phyloP scores from a whole-genome alignment of 805 yeast genomes.

The Yarrowia divulgata region DNA sequence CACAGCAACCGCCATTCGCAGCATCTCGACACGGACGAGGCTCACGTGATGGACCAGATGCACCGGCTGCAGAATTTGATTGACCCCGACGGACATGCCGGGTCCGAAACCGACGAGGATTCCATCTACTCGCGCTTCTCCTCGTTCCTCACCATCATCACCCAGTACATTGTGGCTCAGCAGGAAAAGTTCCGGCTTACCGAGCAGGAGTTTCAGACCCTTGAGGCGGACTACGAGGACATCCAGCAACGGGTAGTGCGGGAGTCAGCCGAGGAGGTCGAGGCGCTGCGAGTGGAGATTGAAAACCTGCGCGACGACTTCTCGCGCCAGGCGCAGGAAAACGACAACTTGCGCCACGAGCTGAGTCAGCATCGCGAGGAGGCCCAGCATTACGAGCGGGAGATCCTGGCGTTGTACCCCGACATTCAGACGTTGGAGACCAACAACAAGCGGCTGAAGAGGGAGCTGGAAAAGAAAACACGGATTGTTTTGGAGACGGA shows the following conservation, averaged over 20 bases:
- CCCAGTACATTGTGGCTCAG: slow-evolving; percentile 19
- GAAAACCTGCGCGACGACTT: slow-evolving; percentile 13
- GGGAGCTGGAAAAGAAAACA: slow-evolving; percentile 16
- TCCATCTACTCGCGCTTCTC: slow-evolving; percentile 26
- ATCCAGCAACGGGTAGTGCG: slow-evolving; percentile 4
- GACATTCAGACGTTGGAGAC: slow-evolving; percentile 26
- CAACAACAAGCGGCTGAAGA: slow-evolving; percentile 32
- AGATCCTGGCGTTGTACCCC: slow-evolving; percentile 17
- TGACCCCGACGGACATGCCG: slow-evolving; percentile 9
- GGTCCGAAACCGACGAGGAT: slow-evolving; percentile 7
- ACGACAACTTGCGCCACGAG: slow-evolving; percentile 13
- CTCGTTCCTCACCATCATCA: slow-evolving; percentile 7
- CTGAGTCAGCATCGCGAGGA: slow-evolving; percentile 21
- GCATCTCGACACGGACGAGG: slow-evolving; percentile 22
- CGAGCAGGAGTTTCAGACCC: slow-evolving; percentile 33
- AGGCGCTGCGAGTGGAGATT: slow-evolving; percentile 2
- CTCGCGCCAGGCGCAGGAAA: slow-evolving; percentile 20
- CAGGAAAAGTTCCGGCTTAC: slow-evolving; percentile 29
- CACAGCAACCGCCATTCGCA: slow-evolving; percentile 16
- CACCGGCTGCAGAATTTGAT: slow-evolving; percentile 21
- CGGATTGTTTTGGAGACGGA: slow-evolving; percentile 6
- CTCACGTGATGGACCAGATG: slow-evolving; percentile 34
- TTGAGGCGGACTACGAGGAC: slow-evolving; percentile 35
- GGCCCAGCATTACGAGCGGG: slow-evolving; percentile 31
- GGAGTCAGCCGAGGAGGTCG: slow-evolving; percentile 29